Base-by-base conservation (phyloP, 2,329 filamentous ascomycete genomes). In the Epichloe sibirici region DNA sequence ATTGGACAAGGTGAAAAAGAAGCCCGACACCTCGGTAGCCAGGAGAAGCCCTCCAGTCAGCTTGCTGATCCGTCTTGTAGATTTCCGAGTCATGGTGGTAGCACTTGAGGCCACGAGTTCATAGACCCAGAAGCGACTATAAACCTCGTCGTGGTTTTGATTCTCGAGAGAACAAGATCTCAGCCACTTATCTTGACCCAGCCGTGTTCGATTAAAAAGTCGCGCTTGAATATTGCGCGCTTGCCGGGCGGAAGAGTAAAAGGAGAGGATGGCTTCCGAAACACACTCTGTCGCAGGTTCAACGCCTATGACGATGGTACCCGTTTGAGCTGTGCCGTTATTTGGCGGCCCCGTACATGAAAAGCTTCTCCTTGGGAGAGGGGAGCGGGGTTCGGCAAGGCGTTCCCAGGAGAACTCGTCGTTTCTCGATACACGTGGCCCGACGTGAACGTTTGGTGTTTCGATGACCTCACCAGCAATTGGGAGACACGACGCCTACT, bases 1-100 rank as follows among this genome's bases (percentile, higher is more conserved):
- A 57, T 66, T 66, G 45, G 69, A 66, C 31, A 75, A 64, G 4
- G 58, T 61, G n/a, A 65, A 49, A 1, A 56, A 57, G n/a, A 51
- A 45, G 44, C 54, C 63, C 6, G 62, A 64, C 5, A 57, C 60
- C 2, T 55, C 53, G 5, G 59, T 53, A 43, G 58, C 60, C 49
- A 61, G 53, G 15, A 65, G 46, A 9, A 61, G 25, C 28, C 65
- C 51, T 15, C 56, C 49, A 7, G 55, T 56, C 34, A 65, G 52
- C 43, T 56, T 15, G 7, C 34, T 31, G 2, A 17, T 9, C 34
- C 38, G 50, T 48, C 23, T 28, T 21, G 39, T 34, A 25, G 28
- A 43, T 28, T 12, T 45, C 9, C 31, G 51, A 35, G 37, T 23
- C 54, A 57, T 53, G 21, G n/a, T 52, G 46, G 23, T 28, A 39